These are phyloP conservation scores for Metarhizium album DNA, from an alignment of 2,329 filamentous ascomycete genomes.

Conservation along the genomic window DNA sequence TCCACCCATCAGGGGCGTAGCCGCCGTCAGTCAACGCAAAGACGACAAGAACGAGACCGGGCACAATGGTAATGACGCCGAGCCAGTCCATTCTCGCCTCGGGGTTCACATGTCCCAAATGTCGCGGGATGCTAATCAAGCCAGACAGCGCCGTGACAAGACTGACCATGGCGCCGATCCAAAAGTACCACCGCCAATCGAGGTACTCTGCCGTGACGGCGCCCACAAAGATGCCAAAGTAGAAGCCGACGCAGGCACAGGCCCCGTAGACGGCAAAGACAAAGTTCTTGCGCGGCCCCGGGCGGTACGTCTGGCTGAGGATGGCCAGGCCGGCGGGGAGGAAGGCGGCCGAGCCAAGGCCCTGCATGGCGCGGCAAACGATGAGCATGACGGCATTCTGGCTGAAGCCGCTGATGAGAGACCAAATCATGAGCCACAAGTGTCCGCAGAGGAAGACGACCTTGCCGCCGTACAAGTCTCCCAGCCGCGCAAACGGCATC, in stretches of 20 bases:
- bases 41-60: constrained; percentile 57
- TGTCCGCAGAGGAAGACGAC: constrained; percentile 48
- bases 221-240: constrained; percentile 56
- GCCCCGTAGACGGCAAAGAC: constrained; percentile 51
- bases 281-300: constrained; percentile 61
- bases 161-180: constrained; percentile 39
- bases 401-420: constrained; percentile 59
- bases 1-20: constrained; percentile 58
- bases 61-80: constrained; percentile 49
- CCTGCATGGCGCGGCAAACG: constrained; percentile 62
- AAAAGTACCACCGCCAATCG: constrained; percentile 62
- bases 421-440: constrained; percentile 58
- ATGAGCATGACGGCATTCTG: constrained; percentile 59
- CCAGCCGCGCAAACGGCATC: constrained; percentile 50
- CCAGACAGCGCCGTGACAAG: constrained; percentile 37
- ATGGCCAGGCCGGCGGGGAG: constrained; percentile 58
- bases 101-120: constrained; percentile 15
- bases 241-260: constrained; percentile 48
- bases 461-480: constrained; percentile 53
- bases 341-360: constrained; percentile 62
- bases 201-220: constrained; percentile 51
- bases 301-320: constrained; percentile 58
- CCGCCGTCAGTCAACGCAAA: constrained; percentile 66
- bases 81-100: constrained; percentile 54
- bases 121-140: constrained; percentile 27